Evolutionary conservation across 495 filamentous ascomycete genomes (phyloP).

Genomic region (Xylaria grammica): DNA sequence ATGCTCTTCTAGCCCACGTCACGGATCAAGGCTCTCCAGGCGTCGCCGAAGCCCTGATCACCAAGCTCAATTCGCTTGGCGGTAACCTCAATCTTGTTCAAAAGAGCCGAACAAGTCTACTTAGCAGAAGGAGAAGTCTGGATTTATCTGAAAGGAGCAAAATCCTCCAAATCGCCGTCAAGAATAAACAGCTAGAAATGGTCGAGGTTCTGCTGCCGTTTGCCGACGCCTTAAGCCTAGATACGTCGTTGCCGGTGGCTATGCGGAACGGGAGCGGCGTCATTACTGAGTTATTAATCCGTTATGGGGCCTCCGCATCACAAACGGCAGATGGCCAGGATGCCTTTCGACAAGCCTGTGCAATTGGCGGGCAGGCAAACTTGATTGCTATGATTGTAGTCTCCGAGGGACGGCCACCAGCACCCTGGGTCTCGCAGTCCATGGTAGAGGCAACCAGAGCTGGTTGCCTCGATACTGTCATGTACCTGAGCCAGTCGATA

Average conservation of each 20-base stretch:
- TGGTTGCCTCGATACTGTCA: slow-evolving; percentile 50
- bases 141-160: slow-evolving; percentile 49
- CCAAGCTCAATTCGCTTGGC: slow-evolving; percentile 46
- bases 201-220: slow-evolving; percentile 50
- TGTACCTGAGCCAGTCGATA: slow-evolving; percentile 47
- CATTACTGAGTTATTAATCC: slow-evolving; percentile 46
- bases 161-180: slow-evolving; percentile 50
- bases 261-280: slow-evolving; percentile 42
- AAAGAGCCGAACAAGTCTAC: slow-evolving; percentile 46
- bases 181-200: slow-evolving; percentile 53
- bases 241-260: slow-evolving; percentile 46
- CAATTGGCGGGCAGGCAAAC: slow-evolving; percentile 42
- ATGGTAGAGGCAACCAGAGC: slow-evolving; percentile 52
- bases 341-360: slow-evolving; percentile 51
- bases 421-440: slow-evolving; percentile 41
- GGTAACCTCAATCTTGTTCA: slow-evolving; percentile 48
- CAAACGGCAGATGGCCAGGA: slow-evolving; percentile 47
- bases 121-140: slow-evolving; percentile 50
- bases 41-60: slow-evolving; percentile 54
- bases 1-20: slow-evolving; percentile 48
- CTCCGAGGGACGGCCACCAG: slow-evolving; percentile 45
- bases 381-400: slow-evolving; percentile 50
- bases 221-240: slow-evolving; percentile 46
- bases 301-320: slow-evolving; percentile 45
- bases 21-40: slow-evolving; percentile 46